A percentile compares a stretch with the other conserved stretches of the same genome.
Conservation (phyloP, 2,329 filamentous ascomycete genomes). For the Verruconis gallopava region DNA sequence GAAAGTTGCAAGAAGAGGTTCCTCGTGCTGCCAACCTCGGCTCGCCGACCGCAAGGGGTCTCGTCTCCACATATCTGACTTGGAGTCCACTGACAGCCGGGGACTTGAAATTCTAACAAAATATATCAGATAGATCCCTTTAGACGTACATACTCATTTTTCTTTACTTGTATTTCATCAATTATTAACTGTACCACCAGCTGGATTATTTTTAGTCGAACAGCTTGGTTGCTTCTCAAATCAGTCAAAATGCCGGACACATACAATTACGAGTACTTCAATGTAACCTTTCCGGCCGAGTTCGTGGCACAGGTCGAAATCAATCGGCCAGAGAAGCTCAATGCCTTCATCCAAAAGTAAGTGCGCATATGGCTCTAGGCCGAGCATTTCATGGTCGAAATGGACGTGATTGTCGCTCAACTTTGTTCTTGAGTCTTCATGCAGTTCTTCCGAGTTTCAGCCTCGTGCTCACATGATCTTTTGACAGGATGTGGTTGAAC, state of each 20-base stretch:
- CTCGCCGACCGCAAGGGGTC: not conserved
- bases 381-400: not conserved
- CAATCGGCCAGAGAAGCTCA: constrained; percentile 75
- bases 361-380: constrained; percentile 14
- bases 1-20: not conserved
- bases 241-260: not conserved
- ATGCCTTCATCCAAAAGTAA: constrained; percentile 64
- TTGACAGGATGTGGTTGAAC: constrained; percentile 69
- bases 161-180: not conserved
- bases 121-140: not conserved
- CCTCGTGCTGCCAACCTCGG: not conserved
- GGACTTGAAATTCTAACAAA: too few species aligned
- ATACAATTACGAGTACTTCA: constrained; percentile 45
- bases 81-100: not conserved
- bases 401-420: too few species aligned
- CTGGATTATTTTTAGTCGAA: not conserved
- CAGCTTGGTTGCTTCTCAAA: not conserved
- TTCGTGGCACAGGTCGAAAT: constrained; percentile 87
- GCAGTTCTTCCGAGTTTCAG: not conserved
- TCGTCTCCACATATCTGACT: not conserved
- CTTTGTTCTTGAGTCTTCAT: not conserved
- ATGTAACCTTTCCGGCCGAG: constrained; percentile 55
- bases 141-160: not conserved
- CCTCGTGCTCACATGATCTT: not conserved
- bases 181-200: not conserved